phyloP scores from a whole-genome alignment of 2,329 filamentous ascomycete species.

The Fusarium sp. region DNA sequence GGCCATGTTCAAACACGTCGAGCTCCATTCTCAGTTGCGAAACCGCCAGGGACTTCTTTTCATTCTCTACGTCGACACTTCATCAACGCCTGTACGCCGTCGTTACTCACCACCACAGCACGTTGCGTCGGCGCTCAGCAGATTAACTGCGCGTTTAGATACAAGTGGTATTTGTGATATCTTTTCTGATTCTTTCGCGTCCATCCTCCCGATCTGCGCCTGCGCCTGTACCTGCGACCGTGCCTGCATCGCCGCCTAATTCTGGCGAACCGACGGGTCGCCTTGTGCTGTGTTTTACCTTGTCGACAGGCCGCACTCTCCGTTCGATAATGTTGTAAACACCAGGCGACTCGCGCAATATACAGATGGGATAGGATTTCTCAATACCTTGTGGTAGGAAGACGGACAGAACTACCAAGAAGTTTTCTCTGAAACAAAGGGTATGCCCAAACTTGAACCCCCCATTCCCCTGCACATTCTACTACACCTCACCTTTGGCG shows the following conservation, averaged over 20 bases:
- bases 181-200: slow-evolving; percentile 30
- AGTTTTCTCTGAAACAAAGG: slow-evolving; percentile 42
- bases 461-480: slow-evolving; percentile 34
- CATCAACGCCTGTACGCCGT: slow-evolving; percentile 43
- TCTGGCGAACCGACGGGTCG: slow-evolving; percentile 26
- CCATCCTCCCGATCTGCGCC: slow-evolving; percentile 25
- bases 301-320: slow-evolving; percentile 39
- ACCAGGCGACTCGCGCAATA: slow-evolving; percentile 41
- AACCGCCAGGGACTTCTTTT: slow-evolving; percentile 46
- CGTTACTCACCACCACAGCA: slow-evolving; percentile 43
- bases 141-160: slow-evolving; percentile 37
- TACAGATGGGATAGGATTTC: slow-evolving; percentile 41
- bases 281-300: slow-evolving; percentile 39
- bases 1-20: slow-evolving; percentile 40
- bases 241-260: slow-evolving; percentile 22
- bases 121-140: slow-evolving; percentile 37
- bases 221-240: slow-evolving; percentile 17
- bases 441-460: slow-evolving; percentile 47
- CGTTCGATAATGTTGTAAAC: slow-evolving; percentile 49
- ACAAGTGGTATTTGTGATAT: slow-evolving; percentile 30
- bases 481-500: slow-evolving; percentile 36
- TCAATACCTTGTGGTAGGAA: slow-evolving; percentile 39
- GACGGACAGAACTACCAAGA: slow-evolving; percentile 39
- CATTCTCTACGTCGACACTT: slow-evolving; percentile 44
- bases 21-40: slow-evolving; percentile 37